Conservation (phyloP, 192 early-diverging fungal species). For the Coemansia reversa region DNA sequence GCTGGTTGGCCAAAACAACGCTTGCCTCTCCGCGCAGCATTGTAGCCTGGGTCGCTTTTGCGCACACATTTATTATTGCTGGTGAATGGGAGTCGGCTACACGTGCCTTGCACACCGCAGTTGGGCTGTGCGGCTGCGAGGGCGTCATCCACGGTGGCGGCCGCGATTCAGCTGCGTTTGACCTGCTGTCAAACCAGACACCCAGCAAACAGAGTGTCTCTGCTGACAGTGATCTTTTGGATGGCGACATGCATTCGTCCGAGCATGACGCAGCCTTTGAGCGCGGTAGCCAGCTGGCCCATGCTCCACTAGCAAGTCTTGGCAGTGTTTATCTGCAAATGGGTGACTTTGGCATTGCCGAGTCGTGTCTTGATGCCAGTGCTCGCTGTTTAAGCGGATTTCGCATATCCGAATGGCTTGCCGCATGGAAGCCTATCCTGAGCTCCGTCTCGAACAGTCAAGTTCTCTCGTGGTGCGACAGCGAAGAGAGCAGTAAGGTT, state of each 20-base stretch:
- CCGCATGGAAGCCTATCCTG: constrained; percentile 22
- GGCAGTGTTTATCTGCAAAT: constrained; percentile 50
- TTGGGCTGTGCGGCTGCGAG: constrained; percentile 51
- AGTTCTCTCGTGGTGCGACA: constrained; percentile 22
- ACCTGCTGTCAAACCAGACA: constrained; percentile 5
- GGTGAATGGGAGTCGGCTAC: constrained; percentile 55
- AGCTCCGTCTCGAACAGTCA: constrained; percentile 10
- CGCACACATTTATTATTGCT: constrained; percentile 45
- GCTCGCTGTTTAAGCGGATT: constrained; percentile 40
- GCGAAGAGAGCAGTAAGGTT: background rate
- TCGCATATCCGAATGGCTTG: constrained; percentile 22
- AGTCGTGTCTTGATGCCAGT: constrained; percentile 53
- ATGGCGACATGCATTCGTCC: background rate
- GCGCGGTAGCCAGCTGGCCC: constrained; percentile 41
- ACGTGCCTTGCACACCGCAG: constrained; percentile 49
- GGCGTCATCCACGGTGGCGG: constrained; percentile 38
- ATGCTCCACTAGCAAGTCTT: constrained; percentile 47
- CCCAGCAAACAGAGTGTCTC: constrained; percentile 6
- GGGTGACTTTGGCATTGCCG: constrained; percentile 49
- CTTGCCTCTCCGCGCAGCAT: constrained; percentile 45
- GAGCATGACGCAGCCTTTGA: constrained; percentile 2
- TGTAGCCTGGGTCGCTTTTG: constrained; percentile 54
- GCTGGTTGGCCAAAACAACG: constrained; percentile 55
- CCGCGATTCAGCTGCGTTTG: constrained; percentile 8
- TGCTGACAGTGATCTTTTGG: background rate